These are phyloP conservation scores for Prunus campanulata DNA, from an alignment of 306 rosid species.

Conservation along the genomic window DNA sequence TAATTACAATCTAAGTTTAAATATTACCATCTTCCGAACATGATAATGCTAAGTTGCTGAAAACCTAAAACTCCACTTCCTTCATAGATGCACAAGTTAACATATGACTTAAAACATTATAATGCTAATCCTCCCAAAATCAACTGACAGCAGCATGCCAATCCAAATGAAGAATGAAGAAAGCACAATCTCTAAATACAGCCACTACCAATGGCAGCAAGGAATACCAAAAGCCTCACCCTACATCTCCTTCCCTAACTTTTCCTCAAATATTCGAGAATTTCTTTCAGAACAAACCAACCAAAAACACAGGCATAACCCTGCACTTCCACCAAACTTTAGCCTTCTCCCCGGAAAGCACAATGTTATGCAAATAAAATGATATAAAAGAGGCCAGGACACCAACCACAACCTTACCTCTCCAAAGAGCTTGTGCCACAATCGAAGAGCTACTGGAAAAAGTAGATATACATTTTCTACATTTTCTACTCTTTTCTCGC, in stretches of 20 bases:
- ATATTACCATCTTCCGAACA: not conserved
- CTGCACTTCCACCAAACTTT: not conserved
- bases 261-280: not conserved
- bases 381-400: not conserved
- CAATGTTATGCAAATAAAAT: not conserved
- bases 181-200: not conserved
- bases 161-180: not conserved
- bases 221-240: not conserved
- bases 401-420: not conserved
- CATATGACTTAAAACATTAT: not conserved
- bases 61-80: not conserved
- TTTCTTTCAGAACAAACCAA: not conserved
- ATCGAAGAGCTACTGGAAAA: not conserved
- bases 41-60: not conserved
- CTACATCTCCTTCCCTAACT: not conserved
- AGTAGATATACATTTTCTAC: not conserved
- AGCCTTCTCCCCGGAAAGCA: not conserved
- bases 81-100: not conserved
- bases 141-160: not conserved
- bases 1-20: not conserved
- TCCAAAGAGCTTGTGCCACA: not conserved
- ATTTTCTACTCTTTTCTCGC: not conserved
- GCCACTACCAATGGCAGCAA: not conserved
- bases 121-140: not conserved
- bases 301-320: not conserved